Evolutionary conservation across 345 rosid genomes (phyloP), one percentile per base, ranked within the genome.

Genomic region (Luvunga scandens): DNA sequence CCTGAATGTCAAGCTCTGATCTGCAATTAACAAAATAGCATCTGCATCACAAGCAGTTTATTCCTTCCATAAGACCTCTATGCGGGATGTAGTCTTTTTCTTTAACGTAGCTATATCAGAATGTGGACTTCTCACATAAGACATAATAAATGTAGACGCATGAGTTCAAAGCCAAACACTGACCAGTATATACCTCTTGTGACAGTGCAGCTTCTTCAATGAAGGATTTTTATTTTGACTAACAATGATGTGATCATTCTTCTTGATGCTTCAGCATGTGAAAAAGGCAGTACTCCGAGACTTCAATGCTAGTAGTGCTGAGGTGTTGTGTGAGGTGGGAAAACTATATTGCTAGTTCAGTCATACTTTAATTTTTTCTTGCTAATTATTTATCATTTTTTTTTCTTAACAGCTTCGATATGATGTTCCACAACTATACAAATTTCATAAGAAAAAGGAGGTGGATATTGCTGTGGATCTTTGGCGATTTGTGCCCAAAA

Each of bases 401-500:
- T 75, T 72, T 63, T 28, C 1, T 24, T 36, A 73, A 19, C 94
- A 93, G 99, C 96, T 95, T 36, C 88, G 91, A 7, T 95, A 81
- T 31, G 98, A 89, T 77, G 83, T 96, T 34, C 98, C 97, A 2
- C 91, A 89, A 78, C 83, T 91, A 31, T 96, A 91, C 91, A 94
- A 89, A 84, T 92, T 93, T 81, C 99, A 94, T 85, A 90, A 91
- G 88, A 89, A 90, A 81, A 92, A 81, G 75, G 97, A 91, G 88
- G 92, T 93, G 16, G 95, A 94, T 86, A 83, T 95, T 39, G 93
- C 94, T 0, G 99, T 95, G 64, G 98, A 95, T 85, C 98, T 95
- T 50, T 95, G 98, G 99, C 93, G 98, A 56, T 93, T 95, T 81
- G 96, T 81, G 38, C 98, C 98, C 50, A 82, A 64, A 79, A 75